Evolutionary conservation across 1,139 yeast species (phyloP), one percentile per base, ranked within the genome.

Genomic region (Magnusiomyces suaveolens): DNA sequence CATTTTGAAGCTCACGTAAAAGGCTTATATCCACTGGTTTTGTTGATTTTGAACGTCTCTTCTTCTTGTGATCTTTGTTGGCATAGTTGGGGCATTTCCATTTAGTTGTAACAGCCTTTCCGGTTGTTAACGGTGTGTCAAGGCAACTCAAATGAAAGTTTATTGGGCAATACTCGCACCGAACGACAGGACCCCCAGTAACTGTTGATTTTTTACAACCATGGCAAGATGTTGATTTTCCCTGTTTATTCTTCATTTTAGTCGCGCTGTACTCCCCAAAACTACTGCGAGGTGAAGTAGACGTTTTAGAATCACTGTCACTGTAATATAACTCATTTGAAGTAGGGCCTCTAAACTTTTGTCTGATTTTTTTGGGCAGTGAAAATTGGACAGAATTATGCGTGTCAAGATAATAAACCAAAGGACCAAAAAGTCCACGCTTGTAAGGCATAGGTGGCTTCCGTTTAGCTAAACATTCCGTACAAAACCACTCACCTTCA

Each of bases 31-130:
- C 84, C 46, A 80, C 68, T 20, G 79, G 70, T 29, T 73, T 68
- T 54, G 86, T 75, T 62, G 78, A 78, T 59, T 79, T 75, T 62
- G 86, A 75, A 56, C 80, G 76, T 33, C 88, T 62, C 29, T 64
- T 57, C 57, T 56, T 62, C 21, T 47, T 36, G 69, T 26, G 51
- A 18, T 29, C 48, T 29, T 56, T 48, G 50, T 81, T 87, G 16
- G 82, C 79, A 69, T 92, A 98, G 62, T 87, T 82, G 0, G 97
- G 98, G 66, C 98, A 92, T 69, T 82, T 82, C 98, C 98, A 92
- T 65, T 87, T 87, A 46, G 79, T 76, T 1, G 95, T 94, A 44
- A 87, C 70, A 26, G 86, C 81, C 64, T 88, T 87, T 16, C 84
- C 80, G 4, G 84, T 76, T 24, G 86, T 76, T 63, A 87, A 70